phyloP scores from a whole-genome alignment of 2,329 filamentous ascomycete genomes.

The Alternaria infectoria region DNA sequence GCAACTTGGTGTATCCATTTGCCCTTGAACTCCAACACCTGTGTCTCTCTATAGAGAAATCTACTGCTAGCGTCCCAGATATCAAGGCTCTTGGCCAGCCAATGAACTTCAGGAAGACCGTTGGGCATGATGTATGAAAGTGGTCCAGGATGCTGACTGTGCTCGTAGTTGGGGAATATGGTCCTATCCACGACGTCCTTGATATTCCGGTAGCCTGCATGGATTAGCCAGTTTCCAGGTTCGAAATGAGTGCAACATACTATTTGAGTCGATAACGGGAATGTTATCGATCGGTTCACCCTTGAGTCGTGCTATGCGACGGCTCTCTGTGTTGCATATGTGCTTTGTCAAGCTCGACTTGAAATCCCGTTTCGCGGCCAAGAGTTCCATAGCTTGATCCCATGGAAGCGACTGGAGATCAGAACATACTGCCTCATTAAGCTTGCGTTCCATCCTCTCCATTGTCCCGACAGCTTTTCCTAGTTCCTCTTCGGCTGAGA shows the following conservation, averaged over 20 bases:
- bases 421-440: constrained; percentile 31
- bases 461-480: constrained; percentile 35
- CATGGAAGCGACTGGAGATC: constrained; percentile 37
- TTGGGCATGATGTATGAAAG: constrained; percentile 21
- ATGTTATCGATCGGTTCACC: constrained; percentile 29
- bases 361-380: constrained; percentile 32
- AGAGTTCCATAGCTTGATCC: constrained; percentile 36
- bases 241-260: constrained; percentile 18
- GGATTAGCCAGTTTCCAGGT: constrained; percentile 8
- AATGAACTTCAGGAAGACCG: constrained; percentile 11
- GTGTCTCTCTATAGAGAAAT: constrained; percentile 17
- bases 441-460: constrained; percentile 36
- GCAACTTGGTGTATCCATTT: background rate
- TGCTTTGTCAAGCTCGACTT: constrained; percentile 40
- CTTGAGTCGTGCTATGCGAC: constrained; percentile 39
- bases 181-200: constrained; percentile 37
- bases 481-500: constrained; percentile 39
- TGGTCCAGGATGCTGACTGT: constrained; percentile 1
- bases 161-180: constrained; percentile 33
- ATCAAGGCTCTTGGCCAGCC: constrained; percentile 12
- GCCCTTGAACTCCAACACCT: background rate
- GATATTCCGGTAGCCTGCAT: constrained; percentile 25
- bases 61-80: constrained; percentile 14
- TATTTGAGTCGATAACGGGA: constrained; percentile 20
- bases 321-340: constrained; percentile 38